Base-by-base conservation (phyloP, 225 moss, liverwort and hornwort species). In the Physcomitrium patens region DNA sequence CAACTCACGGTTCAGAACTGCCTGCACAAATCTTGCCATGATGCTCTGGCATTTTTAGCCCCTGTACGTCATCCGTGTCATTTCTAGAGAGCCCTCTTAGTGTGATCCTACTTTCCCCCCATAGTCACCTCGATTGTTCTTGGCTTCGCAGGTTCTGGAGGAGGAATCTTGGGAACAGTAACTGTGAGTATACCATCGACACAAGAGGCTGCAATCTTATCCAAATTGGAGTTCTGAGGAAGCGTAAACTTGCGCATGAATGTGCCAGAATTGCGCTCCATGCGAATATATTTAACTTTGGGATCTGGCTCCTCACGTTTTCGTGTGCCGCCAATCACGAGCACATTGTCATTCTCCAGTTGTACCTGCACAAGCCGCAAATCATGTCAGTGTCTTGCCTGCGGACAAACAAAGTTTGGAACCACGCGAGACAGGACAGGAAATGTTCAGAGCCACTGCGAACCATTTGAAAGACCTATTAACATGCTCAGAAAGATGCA, bases 231-330 rank as follows among this genome's bases (percentile, higher is more conserved):
- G 27, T 83, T 80, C 16, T 75, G 51, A 70, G 78, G 80, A 3
- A 89, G 61, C 3, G 78, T 81, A 42, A 89, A 83, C 12, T 71
- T 89, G 69, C 81, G 81, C 85, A 81, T 78, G 73, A 85, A 89
- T 13, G 78, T 54, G 14, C 78, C 80, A 0, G 76, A 42, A 26
- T 59, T 83, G 53, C 85, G 79, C 58, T 85, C 88, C 71, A 83
- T 75, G 26, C 71, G 77, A 7, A 88, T 47, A 8, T 80, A 89
- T 63, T 83, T 78, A 41, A 80, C 72, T 9, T 74, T 75, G 1
- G 65, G n/a, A 8, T 67, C 72, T 7, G 37, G 51, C 3, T 81
- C 76, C 53, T 85, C 82, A 9, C 62, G 65, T 50, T 78, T 85
- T 9, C 69, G 85, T 14, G 75, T 77, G 16, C 85, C 81, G 13